phyloP scores from a whole-genome alignment of 495 filamentous ascomycete species.

The Choiromyces venosus region DNA sequence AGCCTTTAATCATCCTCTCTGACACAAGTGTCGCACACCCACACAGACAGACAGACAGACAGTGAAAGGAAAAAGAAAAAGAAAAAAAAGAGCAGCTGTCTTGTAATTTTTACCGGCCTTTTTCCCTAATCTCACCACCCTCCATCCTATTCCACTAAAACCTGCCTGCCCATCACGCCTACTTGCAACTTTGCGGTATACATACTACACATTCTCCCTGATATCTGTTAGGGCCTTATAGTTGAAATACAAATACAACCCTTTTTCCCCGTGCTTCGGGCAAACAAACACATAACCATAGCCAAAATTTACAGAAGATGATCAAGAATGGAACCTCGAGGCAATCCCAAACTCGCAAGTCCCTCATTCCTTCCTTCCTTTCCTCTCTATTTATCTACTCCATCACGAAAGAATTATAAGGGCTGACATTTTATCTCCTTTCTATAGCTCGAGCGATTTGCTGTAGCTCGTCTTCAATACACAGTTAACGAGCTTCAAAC shows the following conservation, averaged over 20 bases:
- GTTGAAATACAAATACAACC: not conserved
- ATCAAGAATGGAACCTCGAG: constrained; percentile 32
- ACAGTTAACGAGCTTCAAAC: constrained; percentile 47
- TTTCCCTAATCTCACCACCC: not conserved
- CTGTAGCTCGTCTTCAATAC: constrained; percentile 43
- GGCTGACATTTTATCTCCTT: not conserved
- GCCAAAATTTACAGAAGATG: constrained; percentile 21
- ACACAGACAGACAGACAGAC: not conserved
- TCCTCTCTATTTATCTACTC: not conserved
- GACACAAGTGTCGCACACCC: not conserved
- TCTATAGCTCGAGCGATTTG: constrained; percentile 32
- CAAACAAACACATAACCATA: not conserved
- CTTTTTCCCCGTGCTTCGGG: not conserved
- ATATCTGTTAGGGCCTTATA: not conserved
- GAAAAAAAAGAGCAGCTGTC: not conserved
- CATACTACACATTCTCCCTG: not conserved
- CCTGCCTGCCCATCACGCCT: not conserved
- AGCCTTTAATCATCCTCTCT: not conserved
- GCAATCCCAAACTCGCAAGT: constrained; percentile 25
- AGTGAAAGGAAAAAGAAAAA: too few species aligned
- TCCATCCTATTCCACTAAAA: not conserved
- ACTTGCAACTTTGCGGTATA: not conserved
- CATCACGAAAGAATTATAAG: not conserved
- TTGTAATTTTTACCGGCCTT: not conserved
- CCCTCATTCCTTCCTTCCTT: not conserved